Percentiles rank a stretch among this genome's conserved stretches.
Conservation (phyloP, 192 early-diverging fungal species). For the Dissophora globulifera region DNA sequence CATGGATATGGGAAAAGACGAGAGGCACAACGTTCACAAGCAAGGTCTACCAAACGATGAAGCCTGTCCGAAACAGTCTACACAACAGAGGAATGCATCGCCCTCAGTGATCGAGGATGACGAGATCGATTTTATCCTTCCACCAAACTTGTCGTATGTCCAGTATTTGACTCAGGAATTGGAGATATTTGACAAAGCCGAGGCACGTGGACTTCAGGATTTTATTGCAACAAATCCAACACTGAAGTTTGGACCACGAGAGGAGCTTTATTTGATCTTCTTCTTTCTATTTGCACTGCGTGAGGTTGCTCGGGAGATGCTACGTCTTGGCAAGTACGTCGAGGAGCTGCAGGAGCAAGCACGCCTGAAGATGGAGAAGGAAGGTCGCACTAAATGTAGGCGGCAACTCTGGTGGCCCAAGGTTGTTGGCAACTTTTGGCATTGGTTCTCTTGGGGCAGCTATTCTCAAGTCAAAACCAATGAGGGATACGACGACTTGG, state of each 20-base stretch:
- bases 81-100: constrained; percentile 6
- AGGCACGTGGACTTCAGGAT: constrained; percentile 40
- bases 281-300: constrained; percentile 64
- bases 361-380: constrained; percentile 13
- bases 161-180: constrained; percentile 46
- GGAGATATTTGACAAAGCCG: constrained; percentile 41
- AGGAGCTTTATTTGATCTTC: constrained; percentile 63
- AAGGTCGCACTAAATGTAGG: constrained; percentile 10
- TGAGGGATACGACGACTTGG: constrained; percentile 27
- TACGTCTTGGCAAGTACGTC: constrained; percentile 37
- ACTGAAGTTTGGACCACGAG: constrained; percentile 48
- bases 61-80: too few relatives aligned
- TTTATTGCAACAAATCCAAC: constrained; percentile 49
- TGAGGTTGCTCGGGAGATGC: constrained; percentile 58
- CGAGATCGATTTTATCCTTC: constrained; percentile 28
- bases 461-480: constrained; percentile 49
- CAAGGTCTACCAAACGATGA: too few relatives aligned
- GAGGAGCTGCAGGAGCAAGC: constrained; percentile 26
- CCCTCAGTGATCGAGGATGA: constrained; percentile 18
- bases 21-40: too few relatives aligned
- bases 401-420: constrained; percentile 50
- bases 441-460: constrained; percentile 45
- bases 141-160: constrained; percentile 33
- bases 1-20: constrained; percentile 3
- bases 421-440: constrained; percentile 49